phyloP scores from a whole-genome alignment of 169 alveolate genomes.

The Eimeria zaria region DNA sequence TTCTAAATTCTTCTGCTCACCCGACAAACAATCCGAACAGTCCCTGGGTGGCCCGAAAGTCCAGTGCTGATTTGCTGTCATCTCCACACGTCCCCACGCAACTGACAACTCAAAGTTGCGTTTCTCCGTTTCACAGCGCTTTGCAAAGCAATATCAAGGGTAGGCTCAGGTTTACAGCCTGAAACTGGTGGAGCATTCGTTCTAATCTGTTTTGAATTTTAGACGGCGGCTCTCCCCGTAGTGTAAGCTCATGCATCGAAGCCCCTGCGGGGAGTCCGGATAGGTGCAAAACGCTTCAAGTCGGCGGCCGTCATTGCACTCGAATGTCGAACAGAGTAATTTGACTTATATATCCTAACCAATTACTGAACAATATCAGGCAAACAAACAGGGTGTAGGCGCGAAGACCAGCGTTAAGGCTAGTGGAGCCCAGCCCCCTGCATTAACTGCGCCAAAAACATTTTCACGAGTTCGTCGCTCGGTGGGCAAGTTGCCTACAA shows the following conservation, averaged over 20 bases:
- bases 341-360: background rate
- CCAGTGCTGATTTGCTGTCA: background rate
- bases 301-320: slow-evolving; percentile 31
- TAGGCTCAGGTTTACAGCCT: slow-evolving; percentile 5
- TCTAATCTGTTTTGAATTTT: background rate
- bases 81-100: background rate
- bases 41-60: background rate
- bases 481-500: slow-evolving; percentile 77
- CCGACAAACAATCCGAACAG: background rate
- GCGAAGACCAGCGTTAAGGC: slow-evolving; percentile 2
- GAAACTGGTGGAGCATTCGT: background rate
- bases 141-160: background rate
- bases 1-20: background rate
- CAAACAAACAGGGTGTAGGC: slow-evolving; percentile 10
- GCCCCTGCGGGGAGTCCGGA: background rate
- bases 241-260: background rate
- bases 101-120: slow-evolving; percentile 12
- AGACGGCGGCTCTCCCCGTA: slow-evolving; percentile 14
- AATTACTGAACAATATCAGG: background rate
- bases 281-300: background rate
- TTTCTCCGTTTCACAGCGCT: background rate
- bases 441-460: slow-evolving; percentile 24
- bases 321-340: slow-evolving; percentile 49
- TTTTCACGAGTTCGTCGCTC: slow-evolving; percentile 51
- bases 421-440: slow-evolving; percentile 12